Conservation (phyloP, 164 flowering plant species). For the Amborella trichopoda region DNA sequence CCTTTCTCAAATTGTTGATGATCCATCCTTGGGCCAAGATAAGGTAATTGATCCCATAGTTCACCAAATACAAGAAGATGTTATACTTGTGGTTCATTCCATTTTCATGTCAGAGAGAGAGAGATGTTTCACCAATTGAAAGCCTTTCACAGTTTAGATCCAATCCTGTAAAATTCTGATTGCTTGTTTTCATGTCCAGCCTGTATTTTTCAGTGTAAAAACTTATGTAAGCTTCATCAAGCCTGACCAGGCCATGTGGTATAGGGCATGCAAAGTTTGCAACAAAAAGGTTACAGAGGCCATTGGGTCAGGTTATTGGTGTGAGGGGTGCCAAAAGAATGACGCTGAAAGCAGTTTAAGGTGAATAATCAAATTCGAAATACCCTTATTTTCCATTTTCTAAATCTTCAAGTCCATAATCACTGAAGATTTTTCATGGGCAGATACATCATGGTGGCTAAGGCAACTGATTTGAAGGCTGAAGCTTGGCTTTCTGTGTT, state of each 20-base stretch:
- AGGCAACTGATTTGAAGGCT: conserved; percentile 66
- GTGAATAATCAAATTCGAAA: conserved; percentile 16
- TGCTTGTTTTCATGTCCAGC: conserved; percentile 25
- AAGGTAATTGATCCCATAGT: no score
- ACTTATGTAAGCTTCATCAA: conserved; percentile 62
- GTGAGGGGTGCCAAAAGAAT: conserved; percentile 89
- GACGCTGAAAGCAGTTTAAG: conserved; percentile 63
- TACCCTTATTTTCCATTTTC: not conserved
- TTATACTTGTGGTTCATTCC: no score
- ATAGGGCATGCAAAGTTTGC: conserved; percentile 85
- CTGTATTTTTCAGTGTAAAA: conserved; percentile 48
- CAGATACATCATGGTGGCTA: conserved; percentile 70
- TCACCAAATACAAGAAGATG: no score
- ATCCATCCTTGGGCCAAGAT: conserved; percentile 73
- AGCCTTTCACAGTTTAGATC: not conserved
- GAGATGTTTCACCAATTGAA: not conserved
- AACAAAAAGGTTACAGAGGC: conserved; percentile 90
- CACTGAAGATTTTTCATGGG: not conserved
- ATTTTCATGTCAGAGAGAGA: no score
- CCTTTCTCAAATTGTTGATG: conserved; percentile 44
- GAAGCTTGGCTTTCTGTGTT: conserved; percentile 79
- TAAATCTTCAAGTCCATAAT: not conserved
- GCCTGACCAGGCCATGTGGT: conserved; percentile 95
- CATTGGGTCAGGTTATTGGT: conserved; percentile 88
- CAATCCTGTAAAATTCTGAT: not conserved